Percentiles rank a stretch among this genome's conserved stretches.
Conservation (phyloP, 108 stramenopile genomes). For the Cyclostephanos tholiformis region DNA sequence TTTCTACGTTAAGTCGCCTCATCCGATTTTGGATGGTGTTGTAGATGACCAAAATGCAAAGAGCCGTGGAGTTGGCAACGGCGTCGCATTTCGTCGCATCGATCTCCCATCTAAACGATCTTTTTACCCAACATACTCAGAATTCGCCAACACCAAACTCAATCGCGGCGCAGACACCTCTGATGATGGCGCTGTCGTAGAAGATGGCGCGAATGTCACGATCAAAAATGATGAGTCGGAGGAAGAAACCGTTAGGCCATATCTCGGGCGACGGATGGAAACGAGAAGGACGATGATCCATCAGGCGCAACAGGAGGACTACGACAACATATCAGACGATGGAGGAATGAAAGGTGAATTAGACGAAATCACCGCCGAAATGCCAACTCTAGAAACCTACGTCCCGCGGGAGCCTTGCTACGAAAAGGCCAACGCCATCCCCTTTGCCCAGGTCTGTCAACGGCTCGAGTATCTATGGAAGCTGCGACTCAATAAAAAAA, state of each 20-base stretch:
- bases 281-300: constrained; percentile 40
- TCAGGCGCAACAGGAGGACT: constrained; percentile 6
- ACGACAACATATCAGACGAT: constrained; percentile 23
- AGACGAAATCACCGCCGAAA: constrained; percentile 20
- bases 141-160: background rate
- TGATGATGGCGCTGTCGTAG: background rate
- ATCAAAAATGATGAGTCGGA: background rate
- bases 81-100: background rate
- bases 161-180: background rate
- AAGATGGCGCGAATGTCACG: background rate
- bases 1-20: constrained; percentile 6
- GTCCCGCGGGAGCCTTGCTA: constrained; percentile 58
- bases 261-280: background rate
- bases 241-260: background rate
- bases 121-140: constrained; percentile 1
- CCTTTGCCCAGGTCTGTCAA: constrained; percentile 53
- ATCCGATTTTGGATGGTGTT: constrained; percentile 12
- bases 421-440: constrained; percentile 54
- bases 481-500: constrained; percentile 27
- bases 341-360: constrained; percentile 20
- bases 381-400: constrained; percentile 36
- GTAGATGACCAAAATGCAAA: background rate
- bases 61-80: background rate
- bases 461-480: constrained; percentile 68
- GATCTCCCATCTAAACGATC: background rate